Base-by-base conservation (phyloP, 2,329 filamentous ascomycete species). In the Calonectria pteridis region DNA sequence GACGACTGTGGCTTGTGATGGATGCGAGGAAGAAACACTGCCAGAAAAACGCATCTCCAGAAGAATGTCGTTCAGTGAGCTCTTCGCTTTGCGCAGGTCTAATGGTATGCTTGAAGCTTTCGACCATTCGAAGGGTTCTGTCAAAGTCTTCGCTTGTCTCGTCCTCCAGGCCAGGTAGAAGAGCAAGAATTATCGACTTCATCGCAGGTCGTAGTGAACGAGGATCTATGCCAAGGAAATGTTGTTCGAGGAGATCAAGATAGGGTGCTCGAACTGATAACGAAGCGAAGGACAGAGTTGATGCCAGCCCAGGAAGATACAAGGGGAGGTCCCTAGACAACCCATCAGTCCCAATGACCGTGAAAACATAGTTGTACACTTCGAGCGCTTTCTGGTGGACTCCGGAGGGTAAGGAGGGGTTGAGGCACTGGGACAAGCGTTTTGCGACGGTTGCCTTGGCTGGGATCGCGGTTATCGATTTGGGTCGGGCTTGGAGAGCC, bases 141-240 rank as follows among this genome's bases (percentile, higher is more conserved):
- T 98, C 96, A 83, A 98, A 99, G 82, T 99, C 97, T 82, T 99
- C 97, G 77, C 96, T 97, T 11, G 95, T 97, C 83, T 98, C 97
- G 77, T 99, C 97, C 84, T 99, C 97, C 3, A 99, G 86, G 0
- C 96, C 97, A 0, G 97, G 97, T 4, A 99, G 87, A 35, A 99
- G 87, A n/a, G 95, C 93, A 26, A 99, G 87, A 73, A 98, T 93
- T 18, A 98, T 91, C 10, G 96, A 94, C 84, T 98, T 98, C 85
- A 98, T 89, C 1, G 96, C 95, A 4, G 97, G 95, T 20, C 96
- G 91, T 58, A 99, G 88, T 9, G 94, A 90, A 71, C 89, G 88
- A 37, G 93, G 88, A 76, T 96, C 90, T 40, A 98, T 84, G 58
- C 89, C 89, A 31, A 98, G 86, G 67, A 99, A 92, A 82, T 97